Percentiles rank a stretch among this genome's conserved stretches.
Conservation (phyloP, 2,329 filamentous ascomycete species). For the Cladosporium sp. region DNA sequence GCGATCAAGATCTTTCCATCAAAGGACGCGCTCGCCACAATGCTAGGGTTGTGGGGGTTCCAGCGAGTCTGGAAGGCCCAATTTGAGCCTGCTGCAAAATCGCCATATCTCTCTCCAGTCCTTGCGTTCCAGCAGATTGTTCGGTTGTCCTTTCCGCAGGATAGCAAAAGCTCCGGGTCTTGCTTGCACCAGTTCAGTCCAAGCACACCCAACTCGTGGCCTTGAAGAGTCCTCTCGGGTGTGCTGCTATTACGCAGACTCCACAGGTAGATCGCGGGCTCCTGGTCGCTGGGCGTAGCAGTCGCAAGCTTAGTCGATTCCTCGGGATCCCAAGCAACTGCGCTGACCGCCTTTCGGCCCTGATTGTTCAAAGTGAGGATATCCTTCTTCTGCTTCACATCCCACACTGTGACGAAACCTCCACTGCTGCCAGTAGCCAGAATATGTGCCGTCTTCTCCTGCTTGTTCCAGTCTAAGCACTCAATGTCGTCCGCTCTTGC, state of each 20-base stretch:
- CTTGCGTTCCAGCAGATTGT: slow-evolving; percentile 96
- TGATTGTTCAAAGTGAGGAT: slow-evolving; percentile 87
- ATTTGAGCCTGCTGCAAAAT: slow-evolving; percentile 97
- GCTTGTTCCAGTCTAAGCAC: slow-evolving; percentile 93
- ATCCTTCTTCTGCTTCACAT: slow-evolving; percentile 96
- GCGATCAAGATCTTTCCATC: slow-evolving; percentile 94
- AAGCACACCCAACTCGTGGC: slow-evolving; percentile 90
- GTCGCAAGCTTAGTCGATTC: slow-evolving; percentile 90
- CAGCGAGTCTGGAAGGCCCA: slow-evolving; percentile 97
- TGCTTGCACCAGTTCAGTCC: slow-evolving; percentile 94
- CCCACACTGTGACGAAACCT: slow-evolving; percentile 97
- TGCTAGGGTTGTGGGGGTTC: slow-evolving; percentile 85
- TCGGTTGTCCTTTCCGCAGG: slow-evolving; percentile 93
- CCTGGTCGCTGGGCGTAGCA: slow-evolving; percentile 81
- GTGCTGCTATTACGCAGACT: slow-evolving; percentile 94
- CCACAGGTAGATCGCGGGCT: slow-evolving; percentile 87
- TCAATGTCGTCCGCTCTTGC: slow-evolving; percentile 93
- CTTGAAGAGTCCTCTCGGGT: slow-evolving; percentile 79
- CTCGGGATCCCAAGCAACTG: slow-evolving; percentile 95
- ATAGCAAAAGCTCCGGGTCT: slow-evolving; percentile 82
- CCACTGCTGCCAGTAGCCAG: slow-evolving; percentile 88
- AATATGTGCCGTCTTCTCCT: slow-evolving; percentile 82
- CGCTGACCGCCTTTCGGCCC: slow-evolving; percentile 87
- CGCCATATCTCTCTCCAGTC: slow-evolving; percentile 79
- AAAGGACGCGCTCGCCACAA: slow-evolving; percentile 93